Conservation (phyloP, 495 filamentous ascomycete genomes). For the Chaetomidium leptoderma region DNA sequence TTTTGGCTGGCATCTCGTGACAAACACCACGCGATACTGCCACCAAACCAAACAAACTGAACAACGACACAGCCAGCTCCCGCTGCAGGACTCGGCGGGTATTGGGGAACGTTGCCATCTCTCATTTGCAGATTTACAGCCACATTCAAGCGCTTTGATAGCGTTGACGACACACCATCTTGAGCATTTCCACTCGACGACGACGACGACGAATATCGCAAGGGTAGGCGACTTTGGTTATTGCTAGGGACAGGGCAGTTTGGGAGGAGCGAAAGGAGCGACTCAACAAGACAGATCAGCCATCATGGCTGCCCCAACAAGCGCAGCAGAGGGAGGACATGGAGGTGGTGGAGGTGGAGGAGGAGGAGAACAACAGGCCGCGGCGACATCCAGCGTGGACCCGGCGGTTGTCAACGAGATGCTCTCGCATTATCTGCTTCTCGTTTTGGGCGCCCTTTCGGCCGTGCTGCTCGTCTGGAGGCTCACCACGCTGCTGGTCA, state of each 20-base stretch:
- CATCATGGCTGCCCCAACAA: constrained; percentile 12
- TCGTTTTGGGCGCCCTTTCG: constrained; percentile 43
- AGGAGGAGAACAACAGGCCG: neutral
- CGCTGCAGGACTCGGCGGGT: constrained; percentile 12
- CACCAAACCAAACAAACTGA: neutral
- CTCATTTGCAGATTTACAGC: neutral
- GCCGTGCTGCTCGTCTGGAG: constrained; percentile 46
- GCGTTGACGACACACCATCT: constrained; percentile 1
- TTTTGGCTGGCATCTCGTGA: neutral
- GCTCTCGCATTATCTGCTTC: constrained; percentile 46
- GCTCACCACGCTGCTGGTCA: constrained; percentile 51
- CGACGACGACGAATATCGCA: neutral
- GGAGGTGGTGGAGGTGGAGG: constrained; percentile 1
- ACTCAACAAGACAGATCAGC: neutral
- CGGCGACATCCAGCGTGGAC: constrained; percentile 18
- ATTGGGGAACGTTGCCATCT: constrained; percentile 2
- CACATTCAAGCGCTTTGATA: constrained; percentile 2
- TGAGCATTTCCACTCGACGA: neutral
- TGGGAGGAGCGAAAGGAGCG: neutral
- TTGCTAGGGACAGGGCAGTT: neutral
- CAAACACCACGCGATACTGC: neutral
- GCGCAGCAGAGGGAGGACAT: constrained; percentile 2
- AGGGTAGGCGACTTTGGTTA: neutral
- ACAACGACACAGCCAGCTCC: neutral
- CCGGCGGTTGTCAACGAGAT: constrained; percentile 38